Conservation (phyloP, 371 early-diverging fungal genomes). For the Homolaphlyctis polyrhiza region DNA sequence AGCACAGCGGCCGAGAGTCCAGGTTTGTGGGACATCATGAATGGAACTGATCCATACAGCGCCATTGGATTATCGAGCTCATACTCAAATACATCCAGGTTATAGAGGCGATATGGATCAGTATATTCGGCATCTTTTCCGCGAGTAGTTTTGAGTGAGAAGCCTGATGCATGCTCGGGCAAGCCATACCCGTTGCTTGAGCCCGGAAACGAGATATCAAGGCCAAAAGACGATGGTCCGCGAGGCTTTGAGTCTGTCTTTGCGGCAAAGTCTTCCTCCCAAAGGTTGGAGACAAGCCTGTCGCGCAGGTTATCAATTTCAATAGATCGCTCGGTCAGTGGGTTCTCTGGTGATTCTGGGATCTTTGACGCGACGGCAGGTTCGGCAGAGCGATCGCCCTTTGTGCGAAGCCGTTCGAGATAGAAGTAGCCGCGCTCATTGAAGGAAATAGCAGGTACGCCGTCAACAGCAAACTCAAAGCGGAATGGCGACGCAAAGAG, state of each 20-base stretch:
- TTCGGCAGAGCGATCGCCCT: slow-evolving; percentile 35
- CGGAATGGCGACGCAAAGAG: slow-evolving; percentile 57
- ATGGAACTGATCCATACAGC: slow-evolving; percentile 92
- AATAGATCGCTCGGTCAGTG: slow-evolving; percentile 32
- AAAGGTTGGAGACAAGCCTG: slow-evolving; percentile 35
- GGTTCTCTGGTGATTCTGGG: slow-evolving; percentile 3
- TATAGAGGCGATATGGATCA: slow-evolving; percentile 96
- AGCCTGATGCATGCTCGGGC: slow-evolving; percentile 86
- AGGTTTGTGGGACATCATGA: slow-evolving; percentile 82
- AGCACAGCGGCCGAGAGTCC: slow-evolving; percentile 67
- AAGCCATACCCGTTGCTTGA: slow-evolving; percentile 89
- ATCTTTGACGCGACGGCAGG: not conserved
- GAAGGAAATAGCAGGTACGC: slow-evolving; percentile 58
- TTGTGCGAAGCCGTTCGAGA: slow-evolving; percentile 75
- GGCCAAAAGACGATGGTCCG: slow-evolving; percentile 87
- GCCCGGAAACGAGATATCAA: slow-evolving; percentile 89
- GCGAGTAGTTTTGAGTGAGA: slow-evolving; percentile 78
- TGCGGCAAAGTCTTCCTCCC: slow-evolving; percentile 86
- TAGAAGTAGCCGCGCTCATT: slow-evolving; percentile 81
- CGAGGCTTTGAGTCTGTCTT: slow-evolving; percentile 87
- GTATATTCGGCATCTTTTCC: slow-evolving; percentile 71
- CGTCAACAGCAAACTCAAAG: slow-evolving; percentile 61
- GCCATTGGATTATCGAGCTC: slow-evolving; percentile 89
- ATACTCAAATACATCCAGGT: slow-evolving; percentile 97
- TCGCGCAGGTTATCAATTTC: slow-evolving; percentile 24